Percentiles rank a stretch among this genome's conserved stretches.
Evolutionary conservation across 805 yeast genomes (phyloP).

Genomic region (Spathaspora hagerdaliae): DNA sequence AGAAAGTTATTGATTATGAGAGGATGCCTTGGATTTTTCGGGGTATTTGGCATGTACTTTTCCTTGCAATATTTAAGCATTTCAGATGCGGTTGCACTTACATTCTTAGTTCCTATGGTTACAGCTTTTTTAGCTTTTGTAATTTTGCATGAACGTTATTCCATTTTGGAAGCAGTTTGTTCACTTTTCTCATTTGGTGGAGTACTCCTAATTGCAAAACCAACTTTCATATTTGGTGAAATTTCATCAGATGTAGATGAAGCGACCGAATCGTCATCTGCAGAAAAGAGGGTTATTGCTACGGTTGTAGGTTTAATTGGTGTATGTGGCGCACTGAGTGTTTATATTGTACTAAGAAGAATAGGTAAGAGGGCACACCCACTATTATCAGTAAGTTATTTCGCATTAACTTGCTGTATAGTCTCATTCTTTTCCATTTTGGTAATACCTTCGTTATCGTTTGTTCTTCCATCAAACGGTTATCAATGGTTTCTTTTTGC

Average conservation of each 20-base stretch:
- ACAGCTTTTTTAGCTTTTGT: conserved; percentile 73
- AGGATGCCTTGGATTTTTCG: conserved; percentile 71
- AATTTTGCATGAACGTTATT: conserved; percentile 61
- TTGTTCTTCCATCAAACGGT: conserved; percentile 56
- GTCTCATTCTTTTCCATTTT: conserved; percentile 52
- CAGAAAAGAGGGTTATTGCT: conserved; percentile 57
- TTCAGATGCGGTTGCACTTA: conserved; percentile 77
- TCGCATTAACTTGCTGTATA: conserved; percentile 57
- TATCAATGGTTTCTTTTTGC: conserved; percentile 65
- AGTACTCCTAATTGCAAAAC: conserved; percentile 78
- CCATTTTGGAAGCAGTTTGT: conserved; percentile 64
- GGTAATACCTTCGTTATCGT: conserved; percentile 53
- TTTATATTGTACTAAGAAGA: conserved; percentile 65
- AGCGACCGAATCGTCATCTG: conserved; percentile 47
- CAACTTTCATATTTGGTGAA: conserved; percentile 62
- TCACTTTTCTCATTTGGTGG: conserved; percentile 68
- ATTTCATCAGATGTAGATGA: conserved; percentile 28
- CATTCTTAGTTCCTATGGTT: conserved; percentile 73
- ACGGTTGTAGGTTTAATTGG: conserved; percentile 62
- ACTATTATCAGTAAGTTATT: conserved; percentile 70
- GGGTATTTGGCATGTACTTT: conserved; percentile 76
- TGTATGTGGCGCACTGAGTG: conserved; percentile 64
- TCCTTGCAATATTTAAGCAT: conserved; percentile 70
- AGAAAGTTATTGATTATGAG: conserved; percentile 54
- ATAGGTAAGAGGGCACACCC: conserved; percentile 82